Conservation (phyloP, 2,329 filamentous ascomycete species). For the Aspergillus brasiliensis region DNA sequence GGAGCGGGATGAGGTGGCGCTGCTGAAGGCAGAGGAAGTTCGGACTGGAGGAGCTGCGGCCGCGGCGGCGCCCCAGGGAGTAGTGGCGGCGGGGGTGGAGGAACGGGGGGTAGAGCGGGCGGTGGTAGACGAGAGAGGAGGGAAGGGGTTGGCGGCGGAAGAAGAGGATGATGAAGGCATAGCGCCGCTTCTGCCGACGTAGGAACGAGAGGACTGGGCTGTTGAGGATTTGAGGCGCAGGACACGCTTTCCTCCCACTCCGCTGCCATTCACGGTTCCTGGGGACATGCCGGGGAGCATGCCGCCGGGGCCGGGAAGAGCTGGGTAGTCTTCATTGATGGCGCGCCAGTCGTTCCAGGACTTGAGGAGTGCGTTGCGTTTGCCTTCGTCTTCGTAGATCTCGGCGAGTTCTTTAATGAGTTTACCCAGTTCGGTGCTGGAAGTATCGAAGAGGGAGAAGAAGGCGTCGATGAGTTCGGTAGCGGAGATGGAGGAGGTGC, state of each 20-base stretch:
- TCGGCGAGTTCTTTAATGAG: conserved; percentile 90
- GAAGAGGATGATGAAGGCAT: conserved; percentile 36
- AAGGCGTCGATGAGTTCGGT: conserved; percentile 81
- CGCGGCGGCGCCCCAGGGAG: conserved; percentile 27
- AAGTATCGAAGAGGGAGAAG: conserved; percentile 82
- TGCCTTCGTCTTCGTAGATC: conserved; percentile 80
- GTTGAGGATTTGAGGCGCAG: conserved; percentile 71
- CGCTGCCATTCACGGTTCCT: conserved; percentile 52
- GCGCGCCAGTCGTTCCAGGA: conserved; percentile 96
- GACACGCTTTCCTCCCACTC: conserved; percentile 63
- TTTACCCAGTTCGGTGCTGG: conserved; percentile 79
- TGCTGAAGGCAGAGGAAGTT: conserved; percentile 25
- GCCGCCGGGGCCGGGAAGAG: conserved; percentile 73
- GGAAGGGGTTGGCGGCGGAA: conserved; percentile 48
- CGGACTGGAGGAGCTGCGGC: conserved; percentile 25
- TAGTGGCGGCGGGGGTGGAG: conserved; percentile 20
- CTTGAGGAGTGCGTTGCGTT: conserved; percentile 71
- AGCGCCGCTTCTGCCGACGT: conserved; percentile 61
- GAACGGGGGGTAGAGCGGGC: conserved; percentile 25
- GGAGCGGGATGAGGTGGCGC: conserved; percentile 32
- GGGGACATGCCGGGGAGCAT: conserved; percentile 60
- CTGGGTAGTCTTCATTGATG: conserved; percentile 94
- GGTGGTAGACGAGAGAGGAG: conserved; percentile 41
- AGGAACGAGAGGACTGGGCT: conserved; percentile 65
- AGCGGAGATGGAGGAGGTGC: conserved; percentile 68